Percentiles rank a stretch among this genome's conserved stretches.
phyloP scores from a whole-genome alignment of 306 rosid genomes.

The Cucurbita argyrosperma region DNA sequence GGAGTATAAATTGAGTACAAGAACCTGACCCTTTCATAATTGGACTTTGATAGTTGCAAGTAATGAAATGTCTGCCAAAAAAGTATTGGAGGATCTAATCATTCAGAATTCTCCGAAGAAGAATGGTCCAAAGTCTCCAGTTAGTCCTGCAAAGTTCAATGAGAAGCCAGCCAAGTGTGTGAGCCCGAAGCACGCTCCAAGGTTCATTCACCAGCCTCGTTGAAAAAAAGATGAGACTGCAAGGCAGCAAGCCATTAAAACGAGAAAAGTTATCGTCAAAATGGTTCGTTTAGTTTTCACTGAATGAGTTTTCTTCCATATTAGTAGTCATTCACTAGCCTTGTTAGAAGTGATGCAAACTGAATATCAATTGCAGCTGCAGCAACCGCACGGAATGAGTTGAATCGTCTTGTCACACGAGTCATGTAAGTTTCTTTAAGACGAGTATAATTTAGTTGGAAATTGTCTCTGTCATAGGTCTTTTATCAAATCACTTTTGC shows the following conservation, averaged over 20 bases:
- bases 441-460: not conserved
- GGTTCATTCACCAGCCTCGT: constrained; percentile 46
- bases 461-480: not conserved
- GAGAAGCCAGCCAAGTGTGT: constrained; percentile 32
- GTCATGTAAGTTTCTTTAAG: not conserved
- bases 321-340: not conserved
- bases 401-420: not conserved
- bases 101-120: constrained; percentile 21
- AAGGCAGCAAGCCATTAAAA: not conserved
- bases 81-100: constrained; percentile 18
- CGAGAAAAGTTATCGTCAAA: not conserved
- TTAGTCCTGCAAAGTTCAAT: constrained; percentile 17
- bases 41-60: constrained; percentile 2
- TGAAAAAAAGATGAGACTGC: constrained; percentile 1
- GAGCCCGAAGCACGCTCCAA: constrained; percentile 23
- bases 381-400: not conserved
- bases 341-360: not conserved
- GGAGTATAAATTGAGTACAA: not conserved
- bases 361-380: not conserved
- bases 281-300: not conserved
- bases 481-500: not conserved
- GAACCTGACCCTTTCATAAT: not conserved
- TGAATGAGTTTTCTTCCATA: not conserved
- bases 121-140: constrained; percentile 16
- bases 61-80: constrained; percentile 15